Percentiles rank a stretch among this genome's conserved stretches.
Evolutionary conservation across 2,329 filamentous ascomycete species (phyloP).

Genomic region (Trichoderma polysporum): DNA sequence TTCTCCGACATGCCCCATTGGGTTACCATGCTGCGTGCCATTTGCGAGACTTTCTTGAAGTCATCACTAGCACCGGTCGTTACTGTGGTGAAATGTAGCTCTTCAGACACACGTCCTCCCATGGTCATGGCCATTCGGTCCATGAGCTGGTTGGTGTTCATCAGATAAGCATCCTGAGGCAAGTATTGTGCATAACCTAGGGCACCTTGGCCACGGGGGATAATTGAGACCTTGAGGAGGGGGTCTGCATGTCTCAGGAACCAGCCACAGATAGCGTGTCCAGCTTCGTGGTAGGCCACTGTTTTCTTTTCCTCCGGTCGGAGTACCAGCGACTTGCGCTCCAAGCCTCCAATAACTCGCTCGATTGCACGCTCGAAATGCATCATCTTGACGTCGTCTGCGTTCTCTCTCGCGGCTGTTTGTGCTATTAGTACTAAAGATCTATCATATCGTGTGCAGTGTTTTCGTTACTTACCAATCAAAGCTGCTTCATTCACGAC

Average conservation of each 20-base stretch:
- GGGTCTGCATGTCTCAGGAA: conserved; percentile 96
- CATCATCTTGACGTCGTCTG: conserved; percentile 76
- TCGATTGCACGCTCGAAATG: conserved; percentile 99
- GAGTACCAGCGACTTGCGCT: conserved; percentile 95
- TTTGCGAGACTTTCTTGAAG: conserved; percentile 95
- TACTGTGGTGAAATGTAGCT: conserved; percentile 94
- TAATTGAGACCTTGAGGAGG: conserved; percentile 96
- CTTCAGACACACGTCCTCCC: conserved; percentile 90
- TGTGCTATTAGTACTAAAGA: conserved; percentile 23
- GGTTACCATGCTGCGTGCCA: conserved; percentile 98
- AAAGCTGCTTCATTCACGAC: conserved; percentile 97
- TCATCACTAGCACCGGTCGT: conserved; percentile 94
- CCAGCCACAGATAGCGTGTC: conserved; percentile 98
- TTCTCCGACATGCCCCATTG: conserved; percentile 98
- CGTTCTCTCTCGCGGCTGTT: conserved; percentile 77
- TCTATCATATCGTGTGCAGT: neutral
- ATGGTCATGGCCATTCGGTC: conserved; percentile 99
- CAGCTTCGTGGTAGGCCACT: conserved; percentile 96
- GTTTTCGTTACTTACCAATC: conserved; percentile 62
- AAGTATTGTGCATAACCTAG: conserved; percentile 97
- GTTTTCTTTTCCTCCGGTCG: conserved; percentile 92
- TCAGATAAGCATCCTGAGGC: conserved; percentile 90
- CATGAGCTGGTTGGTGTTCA: conserved; percentile 95
- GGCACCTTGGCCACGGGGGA: conserved; percentile 89
- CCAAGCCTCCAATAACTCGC: conserved; percentile 90